These are phyloP conservation scores for Fusarium graminum DNA, from an alignment of 2,329 filamentous ascomycete genomes.

Conservation along the genomic window DNA sequence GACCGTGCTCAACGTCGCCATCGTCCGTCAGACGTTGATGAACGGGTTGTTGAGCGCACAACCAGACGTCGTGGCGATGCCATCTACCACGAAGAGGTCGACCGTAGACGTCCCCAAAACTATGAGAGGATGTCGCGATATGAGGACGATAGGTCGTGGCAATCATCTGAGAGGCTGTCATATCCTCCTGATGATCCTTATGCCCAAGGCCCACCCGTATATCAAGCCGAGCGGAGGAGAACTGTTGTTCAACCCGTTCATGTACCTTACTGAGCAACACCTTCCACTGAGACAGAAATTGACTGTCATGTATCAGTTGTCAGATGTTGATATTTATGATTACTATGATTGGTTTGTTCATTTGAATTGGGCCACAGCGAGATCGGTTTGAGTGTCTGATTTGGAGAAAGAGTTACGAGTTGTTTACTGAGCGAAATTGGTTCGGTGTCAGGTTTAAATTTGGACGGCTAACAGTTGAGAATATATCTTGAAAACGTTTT, in stretches of 20 bases:
- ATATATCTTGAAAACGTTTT: constrained; percentile 17
- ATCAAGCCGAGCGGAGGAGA: constrained; percentile 35
- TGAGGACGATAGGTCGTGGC: constrained; percentile 29
- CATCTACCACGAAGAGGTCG: constrained; percentile 41
- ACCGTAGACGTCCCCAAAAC: constrained; percentile 32
- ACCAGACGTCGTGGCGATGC: constrained; percentile 34
- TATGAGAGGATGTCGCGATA: constrained; percentile 34
- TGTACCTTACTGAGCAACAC: constrained; percentile 30
- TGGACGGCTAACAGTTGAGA: constrained; percentile 7
- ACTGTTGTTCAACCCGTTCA: constrained; percentile 28
- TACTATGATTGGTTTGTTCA: constrained; percentile 1
- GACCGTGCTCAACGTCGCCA: constrained; percentile 28
- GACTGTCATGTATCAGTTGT: background rate
- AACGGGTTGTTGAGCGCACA: constrained; percentile 31
- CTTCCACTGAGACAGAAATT: background rate
- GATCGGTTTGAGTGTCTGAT: background rate
- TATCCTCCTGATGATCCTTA: constrained; percentile 42
- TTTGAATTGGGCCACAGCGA: background rate
- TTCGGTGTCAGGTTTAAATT: background rate
- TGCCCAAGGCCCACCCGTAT: constrained; percentile 35
- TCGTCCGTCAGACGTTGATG: constrained; percentile 26
- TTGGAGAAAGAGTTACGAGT: constrained; percentile 15
- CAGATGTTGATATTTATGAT: constrained; percentile 7
- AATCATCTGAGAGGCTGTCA: constrained; percentile 23
- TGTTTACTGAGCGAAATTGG: constrained; percentile 17